Evolutionary conservation across 129 eudicot genomes (phyloP).

Genomic region (Artemisia annua): DNA sequence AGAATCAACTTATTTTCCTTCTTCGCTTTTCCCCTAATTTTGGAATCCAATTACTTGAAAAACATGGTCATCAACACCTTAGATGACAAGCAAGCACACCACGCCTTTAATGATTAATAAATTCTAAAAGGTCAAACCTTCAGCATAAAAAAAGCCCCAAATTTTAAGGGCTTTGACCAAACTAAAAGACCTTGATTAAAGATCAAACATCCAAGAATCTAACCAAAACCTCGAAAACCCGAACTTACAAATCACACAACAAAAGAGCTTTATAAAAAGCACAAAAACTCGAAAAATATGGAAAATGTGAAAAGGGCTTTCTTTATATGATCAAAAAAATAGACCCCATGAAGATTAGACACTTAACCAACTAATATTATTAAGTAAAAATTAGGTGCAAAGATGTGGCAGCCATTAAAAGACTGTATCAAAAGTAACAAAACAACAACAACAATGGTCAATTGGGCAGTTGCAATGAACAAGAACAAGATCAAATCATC

Average conservation of each 20-base stretch:
- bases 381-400: slow-evolving; percentile 29
- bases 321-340: slow-evolving; percentile 24
- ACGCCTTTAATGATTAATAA: slow-evolving; percentile 17
- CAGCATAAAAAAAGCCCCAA: slow-evolving; percentile 12
- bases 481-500: slow-evolving; percentile 27
- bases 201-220: slow-evolving; percentile 21
- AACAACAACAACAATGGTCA: too few species aligned
- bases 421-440: slow-evolving; percentile 26
- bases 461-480: too few species aligned
- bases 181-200: slow-evolving; percentile 19
- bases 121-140: slow-evolving; percentile 26
- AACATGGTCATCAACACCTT: slow-evolving; percentile 24
- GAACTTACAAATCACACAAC: slow-evolving; percentile 19
- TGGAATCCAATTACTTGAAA: slow-evolving; percentile 23
- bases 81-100: slow-evolving; percentile 31
- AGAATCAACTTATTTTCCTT: slow-evolving; percentile 16
- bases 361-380: slow-evolving; percentile 25
- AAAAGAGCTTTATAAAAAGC: slow-evolving; percentile 14
- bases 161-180: slow-evolving; percentile 14
- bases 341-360: slow-evolving; percentile 29
- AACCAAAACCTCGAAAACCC: slow-evolving; percentile 11
- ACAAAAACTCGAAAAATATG: neutral
- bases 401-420: slow-evolving; percentile 33
- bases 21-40: slow-evolving; percentile 25
- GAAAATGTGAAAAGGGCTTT: slow-evolving; percentile 11